Evolutionary conservation across 2,329 filamentous ascomycete species (phyloP).

Genomic region (Dothistroma septosporum): DNA sequence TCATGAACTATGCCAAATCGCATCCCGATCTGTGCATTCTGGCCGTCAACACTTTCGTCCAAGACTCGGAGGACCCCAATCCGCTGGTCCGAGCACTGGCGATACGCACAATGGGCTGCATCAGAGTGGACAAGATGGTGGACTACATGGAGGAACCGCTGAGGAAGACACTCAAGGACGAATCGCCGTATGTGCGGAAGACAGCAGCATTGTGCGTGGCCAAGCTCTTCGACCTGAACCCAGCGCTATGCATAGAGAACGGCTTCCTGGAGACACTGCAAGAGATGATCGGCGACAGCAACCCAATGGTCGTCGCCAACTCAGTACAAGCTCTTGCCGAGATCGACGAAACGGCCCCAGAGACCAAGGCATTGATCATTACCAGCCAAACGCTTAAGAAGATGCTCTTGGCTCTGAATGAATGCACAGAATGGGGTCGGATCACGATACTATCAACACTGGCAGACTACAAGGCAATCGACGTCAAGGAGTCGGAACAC

Average conservation of each 20-base stretch:
- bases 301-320: constrained; percentile 98
- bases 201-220: constrained; percentile 97
- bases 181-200: constrained; percentile 97
- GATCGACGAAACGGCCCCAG: constrained; percentile 83
- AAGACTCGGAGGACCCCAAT: constrained; percentile 98
- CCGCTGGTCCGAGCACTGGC: constrained; percentile 90
- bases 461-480: constrained; percentile 79
- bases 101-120: constrained; percentile 97
- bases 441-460: constrained; percentile 89
- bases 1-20: constrained; percentile 99
- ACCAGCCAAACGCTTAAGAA: constrained; percentile 85
- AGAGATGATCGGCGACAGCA: constrained; percentile 93
- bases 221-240: constrained; percentile 94
- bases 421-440: constrained; percentile 97
- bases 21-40: constrained; percentile 98
- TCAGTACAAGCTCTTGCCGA: constrained; percentile 90
- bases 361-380: constrained; percentile 81
- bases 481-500: constrained; percentile 94
- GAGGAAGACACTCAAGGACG: constrained; percentile 90
- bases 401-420: constrained; percentile 90
- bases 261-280: constrained; percentile 91
- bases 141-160: constrained; percentile 99
- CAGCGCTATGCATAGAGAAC: constrained; percentile 88
- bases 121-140: constrained; percentile 98
- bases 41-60: constrained; percentile 97